Base-by-base conservation (phyloP, 2,329 filamentous ascomycete species). In the Aspergillus pseudonomiae region DNA sequence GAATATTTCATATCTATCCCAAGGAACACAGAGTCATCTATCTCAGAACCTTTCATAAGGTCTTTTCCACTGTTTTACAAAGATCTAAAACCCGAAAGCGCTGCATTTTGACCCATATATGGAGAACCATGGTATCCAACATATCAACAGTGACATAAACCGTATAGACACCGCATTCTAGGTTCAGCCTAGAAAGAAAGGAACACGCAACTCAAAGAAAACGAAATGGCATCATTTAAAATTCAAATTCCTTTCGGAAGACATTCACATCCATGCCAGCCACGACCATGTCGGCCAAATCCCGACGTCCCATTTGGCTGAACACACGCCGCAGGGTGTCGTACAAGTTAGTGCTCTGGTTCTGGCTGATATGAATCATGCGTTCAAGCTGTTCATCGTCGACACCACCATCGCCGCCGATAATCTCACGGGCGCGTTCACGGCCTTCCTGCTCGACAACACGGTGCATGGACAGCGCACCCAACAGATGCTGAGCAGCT, bases 251-350 rank as follows among this genome's bases (percentile, higher is more conserved):
- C 63, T 88, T 88, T 73, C 93, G 88, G 83, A 99, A 96, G 45
- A 89, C 83, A 74, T 95, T 92, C 30, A 97, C 89, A 80, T 98
- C 93, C 82, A 99, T 94, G 30, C 94, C 94, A 1, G 89, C 88
- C 14, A 94, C 89, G 6, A 97, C 95, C 81, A 89, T 86, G 76
- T 98, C 94, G 3, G 91, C 91, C 74, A 99, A 77, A 79, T 99
- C 95, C 62, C 93, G 84, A 63, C 95, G 83, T 2, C 91, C 91
- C 95, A 99, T 98, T 81, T 96, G 93, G 11, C 89, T 94, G 79
- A 99, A 98, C n/a, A 98, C 95, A 64, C 96, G 85, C 66, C 94
- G 83, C 66, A 99, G 82, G 14, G 96, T 99, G 78, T 99, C 96
- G 78, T 97, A 97, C 63, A 99, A 82, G 73, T 97, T 99, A 57